Percentiles rank a stretch among this genome's conserved stretches.
Evolutionary conservation across 176 grass and related monocot species (phyloP).

Genomic region (Zea mays): DNA sequence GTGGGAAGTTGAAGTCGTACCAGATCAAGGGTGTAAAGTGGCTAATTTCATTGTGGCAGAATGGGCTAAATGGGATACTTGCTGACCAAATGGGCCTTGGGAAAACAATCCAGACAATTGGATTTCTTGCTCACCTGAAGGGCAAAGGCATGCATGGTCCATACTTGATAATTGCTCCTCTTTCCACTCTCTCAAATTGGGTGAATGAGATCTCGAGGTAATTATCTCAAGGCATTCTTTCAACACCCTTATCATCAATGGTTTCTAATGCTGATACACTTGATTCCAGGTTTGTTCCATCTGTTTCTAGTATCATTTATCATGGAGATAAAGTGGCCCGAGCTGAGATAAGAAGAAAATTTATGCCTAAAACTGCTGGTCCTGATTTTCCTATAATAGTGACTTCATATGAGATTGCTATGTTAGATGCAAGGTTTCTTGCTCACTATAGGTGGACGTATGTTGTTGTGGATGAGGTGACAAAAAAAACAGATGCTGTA

Average conservation of each 20-base stretch:
- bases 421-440: conserved; percentile 72
- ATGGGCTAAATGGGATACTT: conserved; percentile 90
- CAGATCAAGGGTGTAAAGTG: conserved; percentile 99
- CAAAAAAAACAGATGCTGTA: not conserved
- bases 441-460: conserved; percentile 89
- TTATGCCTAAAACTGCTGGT: conserved; percentile 57
- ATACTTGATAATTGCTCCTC: conserved; percentile 87
- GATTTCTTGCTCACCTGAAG: conserved; percentile 94
- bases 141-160: conserved; percentile 89
- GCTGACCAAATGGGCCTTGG: conserved; percentile 99
- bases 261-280: conserved; percentile 29
- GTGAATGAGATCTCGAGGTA: conserved; percentile 85
- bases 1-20: conserved; percentile 85
- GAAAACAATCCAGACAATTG: conserved; percentile 97
- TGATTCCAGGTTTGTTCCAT: conserved; percentile 80
- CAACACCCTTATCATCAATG: not conserved
- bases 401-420: conserved; percentile 85
- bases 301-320: conserved; percentile 72
- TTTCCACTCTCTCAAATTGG: conserved; percentile 99
- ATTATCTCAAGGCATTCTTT: conserved; percentile 18
- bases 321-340: conserved; percentile 72
- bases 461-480: conserved; percentile 92
- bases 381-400: conserved; percentile 80
- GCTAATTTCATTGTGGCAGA: conserved; percentile 97
- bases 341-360: conserved; percentile 77